These are phyloP conservation scores for Halteria grandinella DNA, from an alignment of 73 alveolate species.

Conservation along the genomic window DNA sequence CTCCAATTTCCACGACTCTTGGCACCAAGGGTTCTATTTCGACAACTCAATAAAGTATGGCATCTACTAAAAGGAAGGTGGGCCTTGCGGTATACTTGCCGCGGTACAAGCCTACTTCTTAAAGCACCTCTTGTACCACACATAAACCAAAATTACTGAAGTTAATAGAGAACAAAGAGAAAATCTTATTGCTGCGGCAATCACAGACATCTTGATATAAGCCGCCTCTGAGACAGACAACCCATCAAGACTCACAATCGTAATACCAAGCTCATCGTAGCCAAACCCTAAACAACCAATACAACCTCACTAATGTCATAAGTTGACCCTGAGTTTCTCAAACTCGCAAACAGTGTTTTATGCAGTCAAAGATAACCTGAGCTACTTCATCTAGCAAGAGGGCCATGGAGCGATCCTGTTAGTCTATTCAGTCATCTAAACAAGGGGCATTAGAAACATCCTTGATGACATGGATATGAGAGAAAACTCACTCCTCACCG, in stretches of 20 bases:
- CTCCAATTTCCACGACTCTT: conserved; percentile 57
- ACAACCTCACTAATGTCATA: conserved; percentile 35
- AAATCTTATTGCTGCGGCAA: conserved; percentile 47
- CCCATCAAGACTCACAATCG: conserved; percentile 15
- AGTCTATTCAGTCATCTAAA: conserved; percentile 40
- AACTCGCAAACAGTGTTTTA: neutral
- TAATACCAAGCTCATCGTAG: conserved; percentile 28
- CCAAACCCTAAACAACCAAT: conserved; percentile 30
- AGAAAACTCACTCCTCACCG: conserved; percentile 39
- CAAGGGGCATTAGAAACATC: conserved; percentile 24
- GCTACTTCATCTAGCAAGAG: neutral
- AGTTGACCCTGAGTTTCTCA: neutral
- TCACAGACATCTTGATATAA: conserved; percentile 31
- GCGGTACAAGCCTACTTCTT: conserved; percentile 69
- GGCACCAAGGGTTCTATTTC: conserved; percentile 73
- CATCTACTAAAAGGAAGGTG: conserved; percentile 77
- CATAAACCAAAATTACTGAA: neutral
- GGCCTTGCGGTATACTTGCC: conserved; percentile 82
- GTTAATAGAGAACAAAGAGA: conserved; percentile 20
- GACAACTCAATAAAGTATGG: conserved; percentile 60
- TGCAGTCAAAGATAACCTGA: neutral
- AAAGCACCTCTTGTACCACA: conserved; percentile 64
- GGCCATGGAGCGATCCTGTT: conserved; percentile 44
- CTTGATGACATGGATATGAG: conserved; percentile 24
- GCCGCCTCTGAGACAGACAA: conserved; percentile 1